phyloP scores from a whole-genome alignment of 495 filamentous ascomycete species.

The Halenospora varia region DNA sequence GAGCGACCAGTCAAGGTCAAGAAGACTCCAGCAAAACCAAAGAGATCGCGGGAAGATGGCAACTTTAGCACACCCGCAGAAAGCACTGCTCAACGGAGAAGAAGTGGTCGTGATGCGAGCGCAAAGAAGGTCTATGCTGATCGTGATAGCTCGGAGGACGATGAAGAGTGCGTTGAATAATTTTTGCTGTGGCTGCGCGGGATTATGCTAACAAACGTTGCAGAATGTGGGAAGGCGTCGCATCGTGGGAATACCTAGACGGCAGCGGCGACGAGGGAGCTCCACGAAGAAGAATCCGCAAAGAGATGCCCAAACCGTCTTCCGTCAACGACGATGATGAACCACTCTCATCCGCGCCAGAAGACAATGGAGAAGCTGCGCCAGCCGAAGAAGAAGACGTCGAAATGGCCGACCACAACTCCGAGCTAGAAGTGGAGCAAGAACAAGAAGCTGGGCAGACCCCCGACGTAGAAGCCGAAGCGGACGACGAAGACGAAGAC shows the following conservation, averaged over 20 bases:
- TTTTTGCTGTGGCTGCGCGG: constrained; percentile 48
- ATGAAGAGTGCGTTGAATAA: constrained; percentile 43
- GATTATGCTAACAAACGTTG: constrained; percentile 30
- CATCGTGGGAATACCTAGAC: constrained; percentile 45
- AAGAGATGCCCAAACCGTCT: constrained; percentile 20
- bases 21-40: constrained; percentile 32
- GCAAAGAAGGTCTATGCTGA: constrained; percentile 40
- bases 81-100: constrained; percentile 39
- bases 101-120: constrained; percentile 44
- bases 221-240: constrained; percentile 48
- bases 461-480: neutral
- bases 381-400: constrained; percentile 19
- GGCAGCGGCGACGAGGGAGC: neutral
- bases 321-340: constrained; percentile 17
- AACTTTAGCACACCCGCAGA: constrained; percentile 27
- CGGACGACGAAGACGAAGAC: constrained; percentile 22
- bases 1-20: constrained; percentile 26
- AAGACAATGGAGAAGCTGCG: constrained; percentile 15
- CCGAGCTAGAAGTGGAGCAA: constrained; percentile 9
- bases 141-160: constrained; percentile 47
- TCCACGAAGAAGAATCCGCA: constrained; percentile 17
- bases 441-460: neutral
- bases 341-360: constrained; percentile 17
- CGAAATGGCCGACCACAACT: neutral
- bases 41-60: constrained; percentile 28